phyloP scores from a whole-genome alignment of 2,329 filamentous ascomycete genomes.

The Aspergillus phoenicis region DNA sequence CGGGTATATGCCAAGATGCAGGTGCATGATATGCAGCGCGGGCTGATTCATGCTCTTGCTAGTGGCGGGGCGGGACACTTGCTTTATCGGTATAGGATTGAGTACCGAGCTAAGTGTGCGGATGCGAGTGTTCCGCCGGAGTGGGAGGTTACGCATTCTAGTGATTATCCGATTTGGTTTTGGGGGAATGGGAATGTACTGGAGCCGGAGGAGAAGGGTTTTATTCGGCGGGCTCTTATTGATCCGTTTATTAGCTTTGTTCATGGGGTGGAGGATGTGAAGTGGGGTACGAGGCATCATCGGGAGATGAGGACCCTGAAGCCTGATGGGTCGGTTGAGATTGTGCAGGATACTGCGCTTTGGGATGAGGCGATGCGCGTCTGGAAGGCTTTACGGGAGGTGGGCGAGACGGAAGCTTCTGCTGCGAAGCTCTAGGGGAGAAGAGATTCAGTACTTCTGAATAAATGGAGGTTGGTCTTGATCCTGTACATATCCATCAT shows the following conservation, averaged over 20 bases:
- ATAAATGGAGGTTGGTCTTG: background rate
- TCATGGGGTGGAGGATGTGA: slow-evolving; percentile 18
- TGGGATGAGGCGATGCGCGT: slow-evolving; percentile 52
- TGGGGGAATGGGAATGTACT: slow-evolving; percentile 54
- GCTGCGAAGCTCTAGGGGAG: slow-evolving; percentile 13
- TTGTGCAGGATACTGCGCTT: slow-evolving; percentile 47
- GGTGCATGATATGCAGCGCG: slow-evolving; percentile 56
- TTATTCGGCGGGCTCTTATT: slow-evolving; percentile 37
- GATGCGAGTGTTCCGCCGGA: slow-evolving; percentile 45
- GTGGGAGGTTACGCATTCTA: slow-evolving; percentile 59
- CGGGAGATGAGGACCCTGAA: slow-evolving; percentile 50
- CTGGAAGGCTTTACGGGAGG: slow-evolving; percentile 45
- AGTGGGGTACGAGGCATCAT: slow-evolving; percentile 31
- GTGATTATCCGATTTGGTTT: slow-evolving; percentile 59
- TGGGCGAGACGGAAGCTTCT: slow-evolving; percentile 14
- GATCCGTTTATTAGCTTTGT: slow-evolving; percentile 36
- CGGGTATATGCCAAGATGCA: slow-evolving; percentile 60
- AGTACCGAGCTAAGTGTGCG: slow-evolving; percentile 55
- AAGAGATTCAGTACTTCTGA: no score
- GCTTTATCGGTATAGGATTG: slow-evolving; percentile 57
- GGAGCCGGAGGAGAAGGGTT: slow-evolving; percentile 47
- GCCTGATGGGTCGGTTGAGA: slow-evolving; percentile 48
- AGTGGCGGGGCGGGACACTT: slow-evolving; percentile 48
- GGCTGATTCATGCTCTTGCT: slow-evolving; percentile 51
- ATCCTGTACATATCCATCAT: background rate